These are phyloP conservation scores for Lactuca saligna DNA, from an alignment of 129 eudicot genomes.

Conservation along the genomic window DNA sequence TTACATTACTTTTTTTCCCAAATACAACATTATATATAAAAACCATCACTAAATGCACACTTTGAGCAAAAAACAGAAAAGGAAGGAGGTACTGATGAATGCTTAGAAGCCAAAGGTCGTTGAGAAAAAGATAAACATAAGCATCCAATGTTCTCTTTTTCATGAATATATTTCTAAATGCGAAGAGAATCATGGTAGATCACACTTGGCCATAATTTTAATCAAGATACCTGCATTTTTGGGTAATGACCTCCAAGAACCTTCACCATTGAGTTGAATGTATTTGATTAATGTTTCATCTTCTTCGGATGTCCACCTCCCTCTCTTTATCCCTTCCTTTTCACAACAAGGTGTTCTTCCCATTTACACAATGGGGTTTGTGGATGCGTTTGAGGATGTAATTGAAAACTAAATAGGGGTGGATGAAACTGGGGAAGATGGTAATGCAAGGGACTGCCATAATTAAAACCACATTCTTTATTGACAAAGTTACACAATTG, in stretches of 20 bases:
- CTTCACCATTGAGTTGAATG: conserved; percentile 79
- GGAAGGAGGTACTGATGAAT: not conserved
- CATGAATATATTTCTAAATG: not conserved
- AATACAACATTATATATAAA: not conserved
- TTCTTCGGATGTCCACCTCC: conserved; percentile 93
- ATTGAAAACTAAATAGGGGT: not conserved
- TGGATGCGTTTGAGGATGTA: not conserved
- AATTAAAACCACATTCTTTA: not conserved
- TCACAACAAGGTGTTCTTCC: conserved; percentile 94
- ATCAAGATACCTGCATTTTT: conserved; percentile 72
- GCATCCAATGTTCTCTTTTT: not conserved
- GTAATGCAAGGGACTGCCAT: not conserved
- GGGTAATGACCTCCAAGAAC: conserved; percentile 91
- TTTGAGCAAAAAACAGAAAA: not conserved
- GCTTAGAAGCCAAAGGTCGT: not conserved
- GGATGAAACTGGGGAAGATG: not conserved
- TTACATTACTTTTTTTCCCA: not conserved
- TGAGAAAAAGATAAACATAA: not conserved
- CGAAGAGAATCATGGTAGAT: not conserved
- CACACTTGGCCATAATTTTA: not conserved
- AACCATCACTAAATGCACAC: not conserved
- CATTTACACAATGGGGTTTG: conserved; percentile 30
- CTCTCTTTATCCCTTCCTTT: conserved; percentile 73
- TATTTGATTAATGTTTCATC: conserved; percentile 68
- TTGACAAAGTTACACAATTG: not conserved